Base-by-base conservation (phyloP, 306 rosid species). In the Lotus japonicus region DNA sequence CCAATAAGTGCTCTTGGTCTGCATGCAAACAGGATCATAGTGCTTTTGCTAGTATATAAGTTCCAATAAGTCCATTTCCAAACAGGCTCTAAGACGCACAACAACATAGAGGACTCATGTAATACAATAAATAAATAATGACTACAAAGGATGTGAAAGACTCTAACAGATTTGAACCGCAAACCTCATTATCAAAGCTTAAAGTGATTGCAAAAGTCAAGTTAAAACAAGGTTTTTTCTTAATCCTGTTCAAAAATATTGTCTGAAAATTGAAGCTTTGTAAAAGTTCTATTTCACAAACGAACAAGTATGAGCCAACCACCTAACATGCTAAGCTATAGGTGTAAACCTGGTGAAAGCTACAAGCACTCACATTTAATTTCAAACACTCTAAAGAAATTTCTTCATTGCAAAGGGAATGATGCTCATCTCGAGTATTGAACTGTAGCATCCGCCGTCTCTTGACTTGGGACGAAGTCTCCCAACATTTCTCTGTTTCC, bases 381-480 rank as follows among this genome's bases (percentile, higher is more conserved):
- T 83, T 73, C 31, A 88, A 79, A 78, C 77, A 86, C 50, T 62
- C 39, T 50, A 88, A 78, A 18, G 91, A 84, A 58, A 72, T 65
- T 44, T 83, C 88, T 31, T 83, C 92, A 18, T 75, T 26, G 14
- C 72, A 77, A 39, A 66, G 70, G 21, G 78, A 75, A 70, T 76
- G 66, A 75, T 68, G 80, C 71, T 73, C 26, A 21, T 82, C 82
- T 44, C 73, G 78, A 60, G 58, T 58, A 50, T 73, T 77, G 72
- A 92, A 92, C 58, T 83, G 96, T 48, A 92, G 85, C 97, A 92
- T 85, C 69, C 96, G 70, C 5, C 98, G 89, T 71, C 97, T 82
- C 80, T 92, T 92, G 15, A 80, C 77, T 84, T 87, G 97, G 2
- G 88, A 84, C 44, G 79, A 82, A 71, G 85, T 77, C 76, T 84